Evolutionary conservation across 73 alveolate genomes (phyloP).

Genomic region (Paramecium tetraurelia): DNA sequence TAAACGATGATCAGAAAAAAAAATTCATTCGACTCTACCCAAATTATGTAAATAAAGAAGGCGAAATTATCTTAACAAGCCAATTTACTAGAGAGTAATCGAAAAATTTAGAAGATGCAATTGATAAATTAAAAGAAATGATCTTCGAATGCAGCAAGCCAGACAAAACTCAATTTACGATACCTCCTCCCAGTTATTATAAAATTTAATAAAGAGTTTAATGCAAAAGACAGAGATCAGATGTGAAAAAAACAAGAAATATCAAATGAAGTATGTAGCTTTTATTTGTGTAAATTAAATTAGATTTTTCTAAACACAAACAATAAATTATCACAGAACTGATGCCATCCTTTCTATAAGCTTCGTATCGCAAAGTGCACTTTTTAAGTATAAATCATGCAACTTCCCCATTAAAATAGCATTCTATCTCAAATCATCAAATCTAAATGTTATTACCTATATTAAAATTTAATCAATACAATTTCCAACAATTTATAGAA

Average conservation of each 20-base stretch:
- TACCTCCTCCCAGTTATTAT: constrained; percentile 56
- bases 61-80: constrained; percentile 59
- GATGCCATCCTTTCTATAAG: constrained; percentile 29
- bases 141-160: constrained; percentile 57
- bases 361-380: constrained; percentile 39
- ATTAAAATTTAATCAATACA: background rate
- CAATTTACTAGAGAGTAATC: constrained; percentile 56
- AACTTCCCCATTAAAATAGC: constrained; percentile 23
- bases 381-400: constrained; percentile 21
- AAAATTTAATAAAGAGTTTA: constrained; percentile 24
- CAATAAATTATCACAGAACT: background rate
- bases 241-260: constrained; percentile 49
- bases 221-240: constrained; percentile 40
- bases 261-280: background rate
- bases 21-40: constrained; percentile 43
- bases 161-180: constrained; percentile 37
- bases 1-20: constrained; percentile 26
- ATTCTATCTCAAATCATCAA: constrained; percentile 40
- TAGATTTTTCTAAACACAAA: background rate
- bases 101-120: constrained; percentile 62
- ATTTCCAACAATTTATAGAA: constrained; percentile 29
- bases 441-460: constrained; percentile 20
- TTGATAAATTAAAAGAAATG: constrained; percentile 55
- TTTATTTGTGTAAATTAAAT: background rate
- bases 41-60: constrained; percentile 51